These are phyloP conservation scores for Epichloe uncinata DNA, from an alignment of 2,329 filamentous ascomycete genomes.

Conservation along the genomic window DNA sequence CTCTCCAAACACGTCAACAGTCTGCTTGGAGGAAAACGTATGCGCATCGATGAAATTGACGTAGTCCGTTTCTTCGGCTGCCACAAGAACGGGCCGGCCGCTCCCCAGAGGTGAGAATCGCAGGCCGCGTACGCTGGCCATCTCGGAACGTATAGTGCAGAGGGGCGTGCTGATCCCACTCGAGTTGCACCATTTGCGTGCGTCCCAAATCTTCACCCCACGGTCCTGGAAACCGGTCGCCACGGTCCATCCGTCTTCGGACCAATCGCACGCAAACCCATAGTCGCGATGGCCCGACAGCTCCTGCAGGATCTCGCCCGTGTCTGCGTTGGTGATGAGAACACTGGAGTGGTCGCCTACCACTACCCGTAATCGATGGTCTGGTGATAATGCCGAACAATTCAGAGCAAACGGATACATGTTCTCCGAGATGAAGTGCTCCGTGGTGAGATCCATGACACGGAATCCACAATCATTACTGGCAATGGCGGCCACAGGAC, in stretches of 20 bases:
- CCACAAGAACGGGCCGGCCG: conserved; percentile 52
- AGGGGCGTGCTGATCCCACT: conserved; percentile 34
- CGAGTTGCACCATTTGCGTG: conserved; percentile 50
- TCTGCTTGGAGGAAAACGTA: conserved; percentile 52
- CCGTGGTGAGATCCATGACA: conserved; percentile 43
- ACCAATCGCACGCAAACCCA: conserved; percentile 70
- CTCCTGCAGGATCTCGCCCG: conserved; percentile 41
- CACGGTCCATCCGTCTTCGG: conserved; percentile 60
- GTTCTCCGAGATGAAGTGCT: conserved; percentile 40
- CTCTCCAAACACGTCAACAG: conserved; percentile 62
- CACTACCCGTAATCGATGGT: conserved; percentile 56
- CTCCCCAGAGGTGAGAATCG: conserved; percentile 60
- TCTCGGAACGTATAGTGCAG: conserved; percentile 45
- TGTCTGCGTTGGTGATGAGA: conserved; percentile 56
- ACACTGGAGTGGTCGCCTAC: conserved; percentile 57
- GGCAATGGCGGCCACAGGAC: conserved; percentile 44
- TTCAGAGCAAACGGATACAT: conserved; percentile 53
- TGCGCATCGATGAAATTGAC: conserved; percentile 57
- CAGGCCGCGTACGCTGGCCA: conserved; percentile 56
- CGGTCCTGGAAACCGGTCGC: conserved; percentile 69
- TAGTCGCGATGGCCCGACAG: conserved; percentile 55
- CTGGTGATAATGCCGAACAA: conserved; percentile 58
- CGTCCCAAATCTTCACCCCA: conserved; percentile 62
- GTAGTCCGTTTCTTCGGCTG: conserved; percentile 64
- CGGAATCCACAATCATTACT: conserved; percentile 50